phyloP scores from a whole-genome alignment of 2,329 filamentous ascomycete species.

The Fusarium fracticaudum region DNA sequence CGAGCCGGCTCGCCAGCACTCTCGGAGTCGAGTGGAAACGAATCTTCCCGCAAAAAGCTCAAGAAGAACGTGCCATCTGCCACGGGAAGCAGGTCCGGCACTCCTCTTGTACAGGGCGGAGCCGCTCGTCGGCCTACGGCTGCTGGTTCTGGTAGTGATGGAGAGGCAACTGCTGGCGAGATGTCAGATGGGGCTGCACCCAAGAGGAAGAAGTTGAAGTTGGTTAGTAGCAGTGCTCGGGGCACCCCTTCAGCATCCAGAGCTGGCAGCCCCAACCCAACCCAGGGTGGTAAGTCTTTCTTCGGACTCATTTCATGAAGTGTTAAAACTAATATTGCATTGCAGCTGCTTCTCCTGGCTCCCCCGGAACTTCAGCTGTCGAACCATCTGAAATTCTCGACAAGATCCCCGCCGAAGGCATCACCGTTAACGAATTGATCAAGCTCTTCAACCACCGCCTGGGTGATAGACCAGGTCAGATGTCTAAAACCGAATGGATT shows the following conservation, averaged over 20 bases:
- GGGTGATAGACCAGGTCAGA: conserved; percentile 60
- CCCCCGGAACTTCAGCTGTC: conserved; percentile 50
- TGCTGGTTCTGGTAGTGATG: conserved; percentile 74
- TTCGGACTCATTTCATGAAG: background rate
- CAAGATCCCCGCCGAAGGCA: conserved; percentile 63
- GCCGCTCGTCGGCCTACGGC: conserved; percentile 54
- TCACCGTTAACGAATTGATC: conserved; percentile 64
- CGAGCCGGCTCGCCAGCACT: conserved; percentile 85
- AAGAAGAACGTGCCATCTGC: conserved; percentile 68
- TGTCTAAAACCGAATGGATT: conserved; percentile 66
- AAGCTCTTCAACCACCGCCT: conserved; percentile 64
- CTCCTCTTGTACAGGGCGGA: conserved; percentile 58
- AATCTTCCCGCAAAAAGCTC: conserved; percentile 82
- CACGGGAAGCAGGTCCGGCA: conserved; percentile 63
- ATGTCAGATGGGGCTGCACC: conserved; percentile 65
- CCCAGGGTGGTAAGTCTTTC: conserved; percentile 50
- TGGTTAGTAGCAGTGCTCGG: conserved; percentile 57
- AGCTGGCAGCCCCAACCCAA: conserved; percentile 67
- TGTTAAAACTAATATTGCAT: conserved; percentile 13
- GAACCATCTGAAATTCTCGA: conserved; percentile 64
- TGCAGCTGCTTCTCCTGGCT: conserved; percentile 48
- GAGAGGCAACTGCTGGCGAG: conserved; percentile 75
- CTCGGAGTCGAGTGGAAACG: conserved; percentile 92
- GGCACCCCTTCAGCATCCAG: conserved; percentile 68
- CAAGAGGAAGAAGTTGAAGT: conserved; percentile 66